phyloP scores from a whole-genome alignment of 805 yeast species.

The Candida montana region DNA sequence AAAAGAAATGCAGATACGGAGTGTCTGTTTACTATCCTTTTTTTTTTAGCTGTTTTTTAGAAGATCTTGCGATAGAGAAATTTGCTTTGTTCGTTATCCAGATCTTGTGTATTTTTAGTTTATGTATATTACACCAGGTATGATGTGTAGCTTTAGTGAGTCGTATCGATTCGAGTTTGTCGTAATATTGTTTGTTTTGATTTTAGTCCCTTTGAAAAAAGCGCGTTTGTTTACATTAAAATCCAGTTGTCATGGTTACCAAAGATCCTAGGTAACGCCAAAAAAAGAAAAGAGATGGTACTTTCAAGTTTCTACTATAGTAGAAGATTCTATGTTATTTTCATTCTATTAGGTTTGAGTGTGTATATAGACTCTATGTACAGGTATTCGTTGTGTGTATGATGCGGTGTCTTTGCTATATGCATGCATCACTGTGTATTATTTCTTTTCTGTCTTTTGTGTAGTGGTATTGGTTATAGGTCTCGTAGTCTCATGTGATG shows the following conservation, averaged over 20 bases:
- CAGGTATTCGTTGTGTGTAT: background rate
- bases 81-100: background rate
- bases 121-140: constrained; percentile 6
- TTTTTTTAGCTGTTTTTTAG: no score
- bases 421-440: no score
- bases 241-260: background rate
- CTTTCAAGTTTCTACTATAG: no score
- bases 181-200: background rate
- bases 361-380: background rate
- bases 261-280: no score
- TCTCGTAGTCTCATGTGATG: background rate
- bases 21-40: no score
- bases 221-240: background rate
- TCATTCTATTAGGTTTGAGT: no score
- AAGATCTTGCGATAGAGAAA: background rate
- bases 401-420: no score
- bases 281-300: no score
- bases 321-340: no score
- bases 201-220: background rate
- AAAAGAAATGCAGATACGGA: background rate
- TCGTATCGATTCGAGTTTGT: background rate
- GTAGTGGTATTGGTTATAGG: no score
- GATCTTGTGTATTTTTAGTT: constrained; percentile 9
- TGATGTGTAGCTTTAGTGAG: background rate
- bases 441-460: background rate